Conservation (phyloP, 768 basidiomycete species). For the Suillus placidus region DNA sequence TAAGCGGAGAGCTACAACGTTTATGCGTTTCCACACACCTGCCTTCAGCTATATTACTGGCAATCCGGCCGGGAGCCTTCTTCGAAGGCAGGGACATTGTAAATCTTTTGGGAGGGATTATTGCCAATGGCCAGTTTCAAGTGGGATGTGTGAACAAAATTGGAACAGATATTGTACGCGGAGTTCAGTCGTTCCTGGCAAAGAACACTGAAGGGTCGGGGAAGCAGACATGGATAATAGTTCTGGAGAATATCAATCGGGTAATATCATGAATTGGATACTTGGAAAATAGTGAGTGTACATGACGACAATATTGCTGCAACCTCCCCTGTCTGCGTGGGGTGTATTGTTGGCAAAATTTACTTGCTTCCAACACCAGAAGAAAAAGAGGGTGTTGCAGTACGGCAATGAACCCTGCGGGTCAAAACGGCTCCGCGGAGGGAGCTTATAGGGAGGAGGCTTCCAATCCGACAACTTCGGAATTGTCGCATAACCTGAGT, state of each 20-base stretch:
- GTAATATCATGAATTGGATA: background rate
- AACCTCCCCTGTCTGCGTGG: background rate
- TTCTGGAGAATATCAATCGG: background rate
- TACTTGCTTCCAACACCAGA: constrained; percentile 17
- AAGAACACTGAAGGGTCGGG: background rate
- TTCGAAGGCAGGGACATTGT: background rate
- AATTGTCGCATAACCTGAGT: constrained; percentile 9
- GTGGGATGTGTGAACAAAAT: background rate
- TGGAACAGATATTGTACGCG: background rate
- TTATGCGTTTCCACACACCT: background rate
- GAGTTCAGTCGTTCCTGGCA: background rate
- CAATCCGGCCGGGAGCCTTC: background rate
- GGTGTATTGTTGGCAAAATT: constrained; percentile 14
- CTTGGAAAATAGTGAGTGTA: background rate
- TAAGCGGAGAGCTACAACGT: no score
- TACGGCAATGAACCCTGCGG: constrained; percentile 24
- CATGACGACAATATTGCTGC: background rate
- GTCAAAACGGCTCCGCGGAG: constrained; percentile 28
- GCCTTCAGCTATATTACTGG: background rate
- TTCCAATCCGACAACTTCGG: background rate
- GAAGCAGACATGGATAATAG: background rate
- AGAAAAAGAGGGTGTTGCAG: constrained; percentile 17
- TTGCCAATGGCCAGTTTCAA: background rate
- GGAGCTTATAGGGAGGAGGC: constrained; percentile 21
- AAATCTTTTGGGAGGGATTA: background rate